Evolutionary conservation across 352 stramenopile genomes (phyloP), one percentile per base, ranked within the genome.

Genomic region (Pythium phragmitis): DNA sequence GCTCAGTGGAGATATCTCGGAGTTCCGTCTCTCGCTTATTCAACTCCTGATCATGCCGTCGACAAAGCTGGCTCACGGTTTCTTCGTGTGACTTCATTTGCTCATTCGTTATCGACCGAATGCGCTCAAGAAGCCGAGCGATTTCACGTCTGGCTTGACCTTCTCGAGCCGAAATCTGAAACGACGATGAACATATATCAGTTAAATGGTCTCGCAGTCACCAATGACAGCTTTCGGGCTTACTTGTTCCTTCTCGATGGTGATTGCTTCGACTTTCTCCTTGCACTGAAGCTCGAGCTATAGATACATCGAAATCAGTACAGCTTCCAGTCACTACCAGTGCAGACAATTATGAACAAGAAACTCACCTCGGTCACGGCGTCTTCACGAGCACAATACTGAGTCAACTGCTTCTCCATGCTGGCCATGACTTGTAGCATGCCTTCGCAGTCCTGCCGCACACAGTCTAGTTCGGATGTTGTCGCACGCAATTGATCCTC

Each of bases 361-460:
- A 30, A 34, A 36, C 3, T 39, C 58, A 91, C 85, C 74, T 91
- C 81, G 14, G 82, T 63, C 0, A 94, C 83, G 14, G 82, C 80
- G 21, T 92, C 83, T 63, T 94, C 85, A 16, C 85, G 69, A 8
- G 79, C 62, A 33, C 76, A 88, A 50, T 92, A 94, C 52, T 92
- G 81, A 23, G 74, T 88, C 21, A 94, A 59, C 57, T 92, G 85
- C 37, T 91, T 92, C 57, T 94, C 85, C 85, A 94, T 94, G 19
- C 72, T 82, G 21, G 75, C 89, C 48, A 94, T 77, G 33, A 94
- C 85, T n/a, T 79, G 77, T 4, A 94, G 52, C 82, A 94, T 94
- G 7, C 83, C 85, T 68, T 94, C 85, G 23, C 83, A 92, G 45
- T 94, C 85, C 33, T 89, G 79, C 2, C 80, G 74, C 8, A 87